Evolutionary conservation across 768 basidiomycete species (phyloP).

Genomic region (Tricholoma sp.): DNA sequence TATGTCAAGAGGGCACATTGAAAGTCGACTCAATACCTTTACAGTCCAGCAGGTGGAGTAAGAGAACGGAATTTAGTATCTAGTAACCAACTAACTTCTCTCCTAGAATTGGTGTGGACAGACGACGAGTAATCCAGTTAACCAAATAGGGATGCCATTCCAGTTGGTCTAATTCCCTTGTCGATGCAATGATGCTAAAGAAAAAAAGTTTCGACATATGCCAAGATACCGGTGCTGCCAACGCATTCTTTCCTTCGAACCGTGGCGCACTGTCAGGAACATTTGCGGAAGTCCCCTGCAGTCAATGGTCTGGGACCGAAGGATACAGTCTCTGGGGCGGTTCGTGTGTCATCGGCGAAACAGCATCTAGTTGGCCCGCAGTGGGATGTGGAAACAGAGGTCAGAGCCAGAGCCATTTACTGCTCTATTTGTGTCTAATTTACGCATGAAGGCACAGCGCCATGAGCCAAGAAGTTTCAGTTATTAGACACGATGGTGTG

Average conservation of each 20-base stretch:
- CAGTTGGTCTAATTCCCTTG: slow-evolving; percentile 33
- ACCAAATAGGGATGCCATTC: slow-evolving; percentile 39
- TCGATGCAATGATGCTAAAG: slow-evolving; percentile 18
- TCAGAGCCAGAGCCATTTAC: slow-evolving; percentile 10
- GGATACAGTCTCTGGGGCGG: slow-evolving; percentile 20
- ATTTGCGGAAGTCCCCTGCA: slow-evolving; percentile 52
- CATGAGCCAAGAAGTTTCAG: background rate
- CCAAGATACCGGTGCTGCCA: slow-evolving; percentile 47
- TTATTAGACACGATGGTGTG: background rate
- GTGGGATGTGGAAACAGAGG: slow-evolving; percentile 52
- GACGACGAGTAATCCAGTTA: slow-evolving; percentile 32
- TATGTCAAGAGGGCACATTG: slow-evolving; percentile 19
- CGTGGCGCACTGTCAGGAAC: slow-evolving; percentile 50
- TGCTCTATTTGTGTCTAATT: background rate
- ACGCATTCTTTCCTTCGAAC: slow-evolving; percentile 51
- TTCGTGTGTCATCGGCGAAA: slow-evolving; percentile 45
- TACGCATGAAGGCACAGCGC: background rate
- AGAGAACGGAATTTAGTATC: background rate
- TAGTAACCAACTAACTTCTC: background rate
- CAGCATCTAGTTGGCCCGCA: slow-evolving; percentile 39
- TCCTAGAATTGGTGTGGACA: slow-evolving; percentile 50
- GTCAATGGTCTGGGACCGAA: slow-evolving; percentile 52
- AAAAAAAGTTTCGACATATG: slow-evolving; percentile 53
- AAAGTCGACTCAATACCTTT: slow-evolving; percentile 13
- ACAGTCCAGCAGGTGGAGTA: slow-evolving; percentile 39